A percentile compares a stretch with the other conserved stretches of the same genome.
Evolutionary conservation across 257 asterid species (phyloP).

Genomic region (Coffea canephora): DNA sequence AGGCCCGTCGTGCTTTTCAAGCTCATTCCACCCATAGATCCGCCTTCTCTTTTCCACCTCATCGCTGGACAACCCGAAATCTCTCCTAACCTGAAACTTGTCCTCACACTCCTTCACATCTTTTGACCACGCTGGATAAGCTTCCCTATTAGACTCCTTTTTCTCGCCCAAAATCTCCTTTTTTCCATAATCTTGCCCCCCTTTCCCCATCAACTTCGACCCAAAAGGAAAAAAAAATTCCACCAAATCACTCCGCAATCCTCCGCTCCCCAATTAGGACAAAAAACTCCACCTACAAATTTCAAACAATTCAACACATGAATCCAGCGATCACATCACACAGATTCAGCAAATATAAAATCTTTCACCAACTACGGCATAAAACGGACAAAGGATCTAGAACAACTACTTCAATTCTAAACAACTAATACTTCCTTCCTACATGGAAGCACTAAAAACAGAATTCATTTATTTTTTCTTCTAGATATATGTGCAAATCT

Average conservation of each 20-base stretch:
- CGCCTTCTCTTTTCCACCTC: conserved; percentile 71
- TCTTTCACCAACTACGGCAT: not conserved
- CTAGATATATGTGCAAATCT: not conserved
- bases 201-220: conserved; percentile 74
- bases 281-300: conserved; percentile 20
- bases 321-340: conserved; percentile 19
- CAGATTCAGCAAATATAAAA: not conserved
- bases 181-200: conserved; percentile 65
- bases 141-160: conserved; percentile 33
- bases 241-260: conserved; percentile 7
- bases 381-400: not conserved
- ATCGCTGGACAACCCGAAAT: conserved; percentile 54
- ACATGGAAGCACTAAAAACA: not conserved
- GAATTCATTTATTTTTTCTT: too few relatives aligned
- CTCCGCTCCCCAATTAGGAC: not conserved
- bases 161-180: conserved; percentile 34
- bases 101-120: conserved; percentile 84
- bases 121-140: conserved; percentile 67
- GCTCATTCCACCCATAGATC: conserved; percentile 81
- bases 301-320: conserved; percentile 24
- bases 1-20: conserved; percentile 96
- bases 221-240: conserved; percentile 7
- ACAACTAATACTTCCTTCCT: not conserved
- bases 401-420: not conserved
- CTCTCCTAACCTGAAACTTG: conserved; percentile 53